Percentiles rank a stretch among this genome's conserved stretches.
Conservation (phyloP, 805 yeast genomes). For the Ogataea salicorniae region DNA sequence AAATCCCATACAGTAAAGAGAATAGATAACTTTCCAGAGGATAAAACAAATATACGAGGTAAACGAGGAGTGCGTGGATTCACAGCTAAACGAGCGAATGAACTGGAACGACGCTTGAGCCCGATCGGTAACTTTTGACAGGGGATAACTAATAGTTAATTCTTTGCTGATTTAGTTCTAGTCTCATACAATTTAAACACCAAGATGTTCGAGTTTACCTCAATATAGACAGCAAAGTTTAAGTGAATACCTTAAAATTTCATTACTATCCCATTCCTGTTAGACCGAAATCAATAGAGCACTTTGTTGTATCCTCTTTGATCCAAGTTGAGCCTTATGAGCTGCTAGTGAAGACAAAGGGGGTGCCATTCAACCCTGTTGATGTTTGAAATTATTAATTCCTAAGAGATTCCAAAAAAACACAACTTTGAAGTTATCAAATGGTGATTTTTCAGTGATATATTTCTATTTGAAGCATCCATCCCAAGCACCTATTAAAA, state of each 20-base stretch:
- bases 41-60: too few relatives aligned
- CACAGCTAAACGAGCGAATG: too few relatives aligned
- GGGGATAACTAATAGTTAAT: too few relatives aligned
- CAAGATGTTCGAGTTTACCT: background rate
- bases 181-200: too few relatives aligned
- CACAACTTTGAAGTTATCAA: conserved; percentile 12
- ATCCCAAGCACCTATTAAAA: background rate
- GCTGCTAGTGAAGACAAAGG: conserved; percentile 14
- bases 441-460: conserved; percentile 24
- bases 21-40: too few relatives aligned
- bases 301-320: conserved; percentile 1
- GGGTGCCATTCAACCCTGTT: conserved; percentile 20
- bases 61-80: too few relatives aligned
- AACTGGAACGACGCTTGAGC: too few relatives aligned
- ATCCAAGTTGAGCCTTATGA: conserved; percentile 9
- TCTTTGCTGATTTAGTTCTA: too few relatives aligned
- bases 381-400: conserved; percentile 12
- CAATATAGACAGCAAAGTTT: conserved; percentile 5
- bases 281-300: conserved; percentile 1
- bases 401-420: conserved; percentile 3
- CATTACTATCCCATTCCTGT: conserved; percentile 9
- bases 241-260: conserved; percentile 12
- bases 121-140: too few relatives aligned
- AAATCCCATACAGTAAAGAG: too few relatives aligned
- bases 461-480: conserved; percentile 16